Evolutionary conservation across 441 rosid genomes (phyloP).

Genomic region (Raphanus hybrid): DNA sequence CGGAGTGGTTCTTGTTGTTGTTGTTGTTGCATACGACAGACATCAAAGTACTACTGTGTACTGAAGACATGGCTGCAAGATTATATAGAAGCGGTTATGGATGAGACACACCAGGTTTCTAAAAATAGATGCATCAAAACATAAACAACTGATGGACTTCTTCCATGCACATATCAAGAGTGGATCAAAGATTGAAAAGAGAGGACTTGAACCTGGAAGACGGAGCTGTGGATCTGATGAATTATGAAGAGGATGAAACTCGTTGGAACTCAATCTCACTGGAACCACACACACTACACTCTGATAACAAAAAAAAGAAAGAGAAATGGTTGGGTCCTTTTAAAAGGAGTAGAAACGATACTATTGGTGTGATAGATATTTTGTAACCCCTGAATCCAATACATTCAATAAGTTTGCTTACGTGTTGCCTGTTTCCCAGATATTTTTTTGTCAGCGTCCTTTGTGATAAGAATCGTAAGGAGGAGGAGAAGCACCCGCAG

Average conservation of each 20-base stretch:
- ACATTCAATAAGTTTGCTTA: conserved; percentile 15
- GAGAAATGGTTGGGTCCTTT: conserved; percentile 1
- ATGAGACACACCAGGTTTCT: background rate
- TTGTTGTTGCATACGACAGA: conserved; percentile 64
- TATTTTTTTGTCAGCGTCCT: background rate
- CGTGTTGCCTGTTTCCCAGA: conserved; percentile 22
- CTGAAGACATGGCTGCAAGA: conserved; percentile 63
- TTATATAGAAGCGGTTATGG: background rate
- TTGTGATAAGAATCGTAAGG: conserved; percentile 32
- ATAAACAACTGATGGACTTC: background rate
- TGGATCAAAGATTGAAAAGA: background rate
- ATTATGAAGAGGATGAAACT: background rate
- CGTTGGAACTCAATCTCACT: background rate
- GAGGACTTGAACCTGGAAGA: conserved; percentile 29
- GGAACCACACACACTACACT: background rate
- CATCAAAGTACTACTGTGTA: conserved; percentile 56
- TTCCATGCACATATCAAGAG: conserved; percentile 6
- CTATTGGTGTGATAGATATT: background rate
- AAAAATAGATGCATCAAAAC: background rate
- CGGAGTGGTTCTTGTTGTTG: conserved; percentile 58
- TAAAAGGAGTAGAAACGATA: background rate
- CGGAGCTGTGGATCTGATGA: conserved; percentile 18
- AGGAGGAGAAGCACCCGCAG: conserved; percentile 5
- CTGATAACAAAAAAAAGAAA: background rate
- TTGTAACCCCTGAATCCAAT: background rate